Base-by-base conservation (phyloP, 352 stramenopile genomes). In the Phytophthora ohioensis region DNA sequence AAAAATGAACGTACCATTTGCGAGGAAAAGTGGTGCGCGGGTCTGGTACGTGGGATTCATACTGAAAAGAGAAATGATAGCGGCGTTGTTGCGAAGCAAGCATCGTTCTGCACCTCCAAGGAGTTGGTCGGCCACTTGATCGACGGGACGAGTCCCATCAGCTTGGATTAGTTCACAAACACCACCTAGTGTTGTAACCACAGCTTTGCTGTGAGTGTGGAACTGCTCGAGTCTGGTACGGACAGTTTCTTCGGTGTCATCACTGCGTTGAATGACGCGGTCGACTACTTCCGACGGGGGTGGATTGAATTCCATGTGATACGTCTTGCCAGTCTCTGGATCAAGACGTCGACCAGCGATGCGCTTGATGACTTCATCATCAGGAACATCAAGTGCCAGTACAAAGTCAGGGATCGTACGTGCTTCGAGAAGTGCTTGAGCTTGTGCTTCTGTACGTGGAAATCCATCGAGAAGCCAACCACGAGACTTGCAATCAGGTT, bases 381-480 rank as follows among this genome's bases (percentile, higher is more conserved):
- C 93, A 0, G 97, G 95, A 46, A 99, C 93, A 59, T 98, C 94
- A 1, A 99, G 82, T 60, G 98, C 91, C 10, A 99, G 84, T 38
- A 99, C 95, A 31, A 93, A 81, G 71, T 99, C 95, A 0, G 98
- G 92, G 34, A 95, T 65, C 30, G 98, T 90, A 11, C 73, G 89
- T 34, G 81, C 84, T 8, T 68, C 62, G 0, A 89, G 53, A 57
- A 94, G 84, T 3, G 76, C 84, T 47, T 75, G 56, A 9, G 95
- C 94, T 71, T 98, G 95, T 3, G 81, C 74, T 43, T 92, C 80
- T 0, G 92, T 98, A 13, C 95, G 80, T 27, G 97, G 97, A 71
- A 99, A 99, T 0, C 97, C 97, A 75, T 99, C 97, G 15, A 99
- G 76, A 17, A 99, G 84, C 87, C 87, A 94, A 4, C 98, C 81